Base-by-base conservation (phyloP, 192 early-diverging fungal species). In the Dissophora ornata region DNA sequence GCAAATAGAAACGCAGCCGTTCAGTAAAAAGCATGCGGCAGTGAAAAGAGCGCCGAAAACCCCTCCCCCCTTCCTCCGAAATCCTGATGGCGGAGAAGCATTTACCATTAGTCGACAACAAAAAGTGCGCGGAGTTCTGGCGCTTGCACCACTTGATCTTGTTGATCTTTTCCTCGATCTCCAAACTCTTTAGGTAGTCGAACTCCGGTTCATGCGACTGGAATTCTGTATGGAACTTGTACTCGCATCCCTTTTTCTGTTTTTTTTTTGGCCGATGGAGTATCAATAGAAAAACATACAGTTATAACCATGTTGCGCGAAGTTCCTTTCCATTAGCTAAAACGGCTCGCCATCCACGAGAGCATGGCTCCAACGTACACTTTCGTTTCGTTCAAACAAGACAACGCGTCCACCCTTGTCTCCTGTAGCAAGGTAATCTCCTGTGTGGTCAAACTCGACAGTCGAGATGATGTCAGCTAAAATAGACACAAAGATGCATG, bases 111-210 rank as follows among this genome's bases (percentile, higher is more conserved):
- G 97, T 99, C 15, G 97, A 97, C 44, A 99, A 85, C 81, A 99
- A 84, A 79, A 96, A 99, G 77, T 97, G 96, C 18, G 96, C 94
- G 41, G 96, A 89, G 83, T 98, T 98, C 81, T 96, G 94, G 40
- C 94, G 88, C 77, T 92, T 93, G 85, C 95, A 96, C 97, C 97
- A 99, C 80, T 96, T 90, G 80, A 99, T 99, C 81, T 98, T 96
- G 85, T 99, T 99, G 82, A 99, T 99, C 80, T 99, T 99, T 79
- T 99, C 97, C 80, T 99, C 97, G 63, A 99, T 99, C 82, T 99
- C 97, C 75, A 99, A 87, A 84, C 93, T 95, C 87, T 99, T 99
- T 59, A 99, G 87, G 71, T 99, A 99, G 80, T 99, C 97, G 71
- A 99, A 99, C 84, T 99, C 96, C 30, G 97, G 96, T 82, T 99